phyloP scores from a whole-genome alignment of 1,139 yeast genomes.

The Debaryomyces psychrophilus region DNA sequence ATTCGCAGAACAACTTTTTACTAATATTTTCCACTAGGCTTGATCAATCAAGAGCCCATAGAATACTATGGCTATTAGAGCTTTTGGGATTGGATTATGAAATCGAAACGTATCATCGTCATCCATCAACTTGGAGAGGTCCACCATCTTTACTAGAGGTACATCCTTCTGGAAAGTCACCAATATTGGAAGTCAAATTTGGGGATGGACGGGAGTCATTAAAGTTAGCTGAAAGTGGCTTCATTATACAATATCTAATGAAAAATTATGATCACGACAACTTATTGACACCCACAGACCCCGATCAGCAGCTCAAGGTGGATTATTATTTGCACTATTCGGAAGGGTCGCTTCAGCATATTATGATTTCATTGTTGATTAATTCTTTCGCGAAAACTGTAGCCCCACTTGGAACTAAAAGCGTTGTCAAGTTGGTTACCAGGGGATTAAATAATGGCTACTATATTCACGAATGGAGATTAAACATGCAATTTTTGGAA shows the following conservation, averaged over 20 bases:
- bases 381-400: constrained; percentile 39
- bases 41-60: constrained; percentile 55
- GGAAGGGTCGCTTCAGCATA: constrained; percentile 60
- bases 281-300: constrained; percentile 34
- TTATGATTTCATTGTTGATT: constrained; percentile 44
- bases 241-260: constrained; percentile 48
- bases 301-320: constrained; percentile 40
- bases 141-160: constrained; percentile 50
- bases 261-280: constrained; percentile 42
- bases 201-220: constrained; percentile 45
- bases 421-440: constrained; percentile 42
- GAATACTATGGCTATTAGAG: constrained; percentile 60
- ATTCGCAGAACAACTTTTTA: not conserved
- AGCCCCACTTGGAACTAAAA: constrained; percentile 53
- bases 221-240: constrained; percentile 51
- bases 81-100: constrained; percentile 55
- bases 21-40: constrained; percentile 33
- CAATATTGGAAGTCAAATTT: constrained; percentile 51
- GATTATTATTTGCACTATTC: constrained; percentile 57
- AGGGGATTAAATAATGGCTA: constrained; percentile 46
- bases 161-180: constrained; percentile 62
- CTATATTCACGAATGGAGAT: constrained; percentile 45
- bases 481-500: constrained; percentile 47
- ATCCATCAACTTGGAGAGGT: constrained; percentile 46
- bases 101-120: constrained; percentile 51